Evolutionary conservation across 805 yeast genomes (phyloP).

Genomic region (Candida peoriensis): DNA sequence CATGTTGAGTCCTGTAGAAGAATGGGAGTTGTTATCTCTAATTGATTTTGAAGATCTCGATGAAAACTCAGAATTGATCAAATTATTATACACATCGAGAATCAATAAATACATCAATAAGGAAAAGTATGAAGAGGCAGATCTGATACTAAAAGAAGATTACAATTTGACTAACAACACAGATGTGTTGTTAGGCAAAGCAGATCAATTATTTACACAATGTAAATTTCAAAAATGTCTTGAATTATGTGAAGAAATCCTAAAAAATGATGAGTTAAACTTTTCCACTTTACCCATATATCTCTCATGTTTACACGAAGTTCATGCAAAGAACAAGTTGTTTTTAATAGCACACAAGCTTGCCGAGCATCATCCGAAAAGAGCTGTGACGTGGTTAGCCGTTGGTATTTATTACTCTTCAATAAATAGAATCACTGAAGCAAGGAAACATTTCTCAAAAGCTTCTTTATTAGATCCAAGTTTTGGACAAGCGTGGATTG

Average conservation of each 20-base stretch:
- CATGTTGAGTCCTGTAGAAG: slow-evolving; percentile 77
- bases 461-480: slow-evolving; percentile 85
- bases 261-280: slow-evolving; percentile 61
- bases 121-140: slow-evolving; percentile 58
- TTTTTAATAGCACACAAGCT: slow-evolving; percentile 78
- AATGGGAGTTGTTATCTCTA: slow-evolving; percentile 69
- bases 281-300: slow-evolving; percentile 71
- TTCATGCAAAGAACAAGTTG: slow-evolving; percentile 75
- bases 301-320: slow-evolving; percentile 77
- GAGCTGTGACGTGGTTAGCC: slow-evolving; percentile 85
- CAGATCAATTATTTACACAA: slow-evolving; percentile 66
- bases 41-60: slow-evolving; percentile 69
- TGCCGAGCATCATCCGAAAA: slow-evolving; percentile 78
- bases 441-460: slow-evolving; percentile 81
- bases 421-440: slow-evolving; percentile 68
- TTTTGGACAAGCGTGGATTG: slow-evolving; percentile 96
- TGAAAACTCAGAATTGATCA: slow-evolving; percentile 77
- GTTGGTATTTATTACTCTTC: slow-evolving; percentile 87
- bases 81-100: slow-evolving; percentile 66
- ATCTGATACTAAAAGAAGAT: slow-evolving; percentile 59
- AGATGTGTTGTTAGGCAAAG: slow-evolving; percentile 63
- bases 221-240: slow-evolving; percentile 77
- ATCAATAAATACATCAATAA: slow-evolving; percentile 68
- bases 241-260: slow-evolving; percentile 57
- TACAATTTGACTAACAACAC: slow-evolving; percentile 64